phyloP scores from a whole-genome alignment of 768 basidiomycete species.

The Lentinula sp. region DNA sequence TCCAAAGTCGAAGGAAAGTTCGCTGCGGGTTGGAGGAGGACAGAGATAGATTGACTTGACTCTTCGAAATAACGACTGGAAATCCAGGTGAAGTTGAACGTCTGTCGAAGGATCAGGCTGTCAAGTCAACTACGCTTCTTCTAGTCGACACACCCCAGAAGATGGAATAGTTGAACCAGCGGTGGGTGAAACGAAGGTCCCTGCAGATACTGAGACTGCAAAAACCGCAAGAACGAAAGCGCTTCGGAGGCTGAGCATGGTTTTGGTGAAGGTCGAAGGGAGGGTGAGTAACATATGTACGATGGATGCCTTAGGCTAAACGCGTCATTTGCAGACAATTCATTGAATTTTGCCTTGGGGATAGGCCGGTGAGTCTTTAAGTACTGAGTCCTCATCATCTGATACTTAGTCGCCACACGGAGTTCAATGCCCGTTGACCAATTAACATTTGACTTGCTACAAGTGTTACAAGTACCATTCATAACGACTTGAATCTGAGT shows the following conservation, averaged over 20 bases:
- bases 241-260: neutral
- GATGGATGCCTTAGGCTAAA: no score
- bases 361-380: no score
- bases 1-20: neutral
- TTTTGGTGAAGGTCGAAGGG: neutral
- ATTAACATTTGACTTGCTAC: no score
- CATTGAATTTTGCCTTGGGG: no score
- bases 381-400: no score
- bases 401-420: no score
- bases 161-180: neutral
- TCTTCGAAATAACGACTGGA: neutral
- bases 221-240: neutral
- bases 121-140: no score
- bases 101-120: neutral
- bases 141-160: neutral
- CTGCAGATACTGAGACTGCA: neutral
- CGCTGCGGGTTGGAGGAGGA: neutral
- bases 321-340: no score
- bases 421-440: no score
- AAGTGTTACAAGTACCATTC: no score
- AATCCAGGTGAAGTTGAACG: neutral
- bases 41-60: neutral
- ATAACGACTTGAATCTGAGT: no score
- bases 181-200: constrained; percentile 2
- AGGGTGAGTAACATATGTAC: no score